These are phyloP conservation scores for Xylaria venustula DNA, from an alignment of 495 filamentous ascomycete genomes.

Conservation along the genomic window DNA sequence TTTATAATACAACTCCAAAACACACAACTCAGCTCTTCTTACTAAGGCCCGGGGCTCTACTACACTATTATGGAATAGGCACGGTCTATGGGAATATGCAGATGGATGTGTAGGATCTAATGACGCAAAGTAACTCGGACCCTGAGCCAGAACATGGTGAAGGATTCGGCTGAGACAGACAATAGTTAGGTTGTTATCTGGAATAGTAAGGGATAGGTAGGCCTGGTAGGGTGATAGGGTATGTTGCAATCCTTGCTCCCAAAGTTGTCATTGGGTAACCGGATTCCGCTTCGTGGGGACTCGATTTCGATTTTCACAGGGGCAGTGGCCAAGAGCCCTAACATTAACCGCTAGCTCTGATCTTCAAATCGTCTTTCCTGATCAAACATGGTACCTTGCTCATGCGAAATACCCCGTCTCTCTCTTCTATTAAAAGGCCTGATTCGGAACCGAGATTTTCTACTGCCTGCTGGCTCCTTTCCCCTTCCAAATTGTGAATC, in stretches of 20 bases:
- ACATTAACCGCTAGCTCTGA: neutral
- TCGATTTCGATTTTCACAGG: neutral
- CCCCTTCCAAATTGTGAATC: no score
- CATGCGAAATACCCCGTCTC: neutral
- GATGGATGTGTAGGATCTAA: neutral
- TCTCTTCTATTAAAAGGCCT: neutral
- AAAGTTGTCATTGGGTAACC: constrained; percentile 6
- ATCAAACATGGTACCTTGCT: neutral
- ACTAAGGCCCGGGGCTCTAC: neutral
- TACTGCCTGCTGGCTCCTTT: no score
- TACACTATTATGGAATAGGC: neutral
- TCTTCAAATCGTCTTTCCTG: neutral
- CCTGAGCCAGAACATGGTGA: neutral
- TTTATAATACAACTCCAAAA: constrained; percentile 8
- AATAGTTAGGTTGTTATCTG: neutral
- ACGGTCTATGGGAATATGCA: constrained; percentile 3
- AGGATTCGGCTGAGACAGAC: neutral
- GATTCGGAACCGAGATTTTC: no score
- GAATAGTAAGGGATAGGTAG: neutral
- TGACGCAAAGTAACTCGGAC: constrained; percentile 5
- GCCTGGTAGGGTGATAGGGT: neutral
- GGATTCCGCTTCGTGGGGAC: neutral
- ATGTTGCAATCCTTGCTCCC: constrained; percentile 8
- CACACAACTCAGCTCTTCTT: neutral
- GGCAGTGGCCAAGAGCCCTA: neutral